A percentile compares a stretch with the other conserved stretches of the same genome.
Conservation (phyloP, 2,329 filamentous ascomycete species). For the Lithohypha guttulata region DNA sequence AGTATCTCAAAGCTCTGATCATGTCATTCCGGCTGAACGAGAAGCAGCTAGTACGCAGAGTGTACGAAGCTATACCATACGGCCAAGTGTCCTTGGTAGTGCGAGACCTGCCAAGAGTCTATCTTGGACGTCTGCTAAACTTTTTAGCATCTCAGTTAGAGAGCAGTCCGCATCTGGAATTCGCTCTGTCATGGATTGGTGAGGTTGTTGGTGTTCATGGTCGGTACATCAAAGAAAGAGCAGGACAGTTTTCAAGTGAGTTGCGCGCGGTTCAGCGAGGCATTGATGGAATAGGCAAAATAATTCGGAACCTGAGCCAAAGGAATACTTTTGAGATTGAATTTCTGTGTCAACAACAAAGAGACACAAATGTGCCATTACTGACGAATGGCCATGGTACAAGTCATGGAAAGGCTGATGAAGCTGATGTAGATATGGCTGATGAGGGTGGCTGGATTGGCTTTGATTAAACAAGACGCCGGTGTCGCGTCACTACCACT, state of each 20-base stretch:
- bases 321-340: constrained; percentile 25
- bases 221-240: constrained; percentile 69
- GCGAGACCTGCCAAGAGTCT: constrained; percentile 68
- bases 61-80: constrained; percentile 74
- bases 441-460: constrained; percentile 19
- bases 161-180: constrained; percentile 84
- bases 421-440: constrained; percentile 10
- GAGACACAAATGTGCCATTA: constrained; percentile 2
- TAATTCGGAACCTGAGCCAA: constrained; percentile 24
- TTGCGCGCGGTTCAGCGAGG: constrained; percentile 72
- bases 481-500: no score
- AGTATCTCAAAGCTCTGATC: constrained; percentile 83
- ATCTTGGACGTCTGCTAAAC: constrained; percentile 71
- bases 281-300: constrained; percentile 53
- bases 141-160: constrained; percentile 84
- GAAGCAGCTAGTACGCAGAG: constrained; percentile 64
- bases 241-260: constrained; percentile 71
- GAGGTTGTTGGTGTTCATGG: constrained; percentile 71
- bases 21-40: constrained; percentile 98
- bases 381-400: background rate
- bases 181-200: constrained; percentile 88
- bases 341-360: constrained; percentile 17
- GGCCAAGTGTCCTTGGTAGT: constrained; percentile 67
- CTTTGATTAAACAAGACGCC: constrained; percentile 12
- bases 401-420: constrained; percentile 4